Percentiles rank a stretch among this genome's conserved stretches.
phyloP scores from a whole-genome alignment of 306 rosid genomes.

The Cucumis cinereus region DNA sequence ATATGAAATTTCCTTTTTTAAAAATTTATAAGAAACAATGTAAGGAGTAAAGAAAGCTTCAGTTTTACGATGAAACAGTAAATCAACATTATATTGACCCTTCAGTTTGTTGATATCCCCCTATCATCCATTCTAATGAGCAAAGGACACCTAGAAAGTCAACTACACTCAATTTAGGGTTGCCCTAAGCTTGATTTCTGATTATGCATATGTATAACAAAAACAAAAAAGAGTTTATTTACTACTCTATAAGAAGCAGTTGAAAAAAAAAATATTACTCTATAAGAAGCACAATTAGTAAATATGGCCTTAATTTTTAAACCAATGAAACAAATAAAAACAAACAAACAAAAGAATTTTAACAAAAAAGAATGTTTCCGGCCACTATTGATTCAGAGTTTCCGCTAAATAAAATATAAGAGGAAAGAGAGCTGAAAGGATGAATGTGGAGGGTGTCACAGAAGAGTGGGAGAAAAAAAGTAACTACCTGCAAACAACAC shows the following conservation, averaged over 20 bases:
- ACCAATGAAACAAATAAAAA: neutral
- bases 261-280: no score
- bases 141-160: neutral
- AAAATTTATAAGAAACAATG: neutral
- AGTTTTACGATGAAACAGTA: neutral
- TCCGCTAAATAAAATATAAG: neutral
- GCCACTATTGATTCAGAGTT: neutral
- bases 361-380: neutral
- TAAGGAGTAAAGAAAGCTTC: neutral
- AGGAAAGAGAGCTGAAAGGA: neutral
- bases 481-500: constrained; percentile 89
- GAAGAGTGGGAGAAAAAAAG: neutral
- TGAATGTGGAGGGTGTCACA: neutral
- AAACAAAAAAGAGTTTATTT: no score
- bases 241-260: neutral
- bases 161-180: neutral
- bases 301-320: neutral
- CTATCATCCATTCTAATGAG: neutral
- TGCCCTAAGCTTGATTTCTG: no score
- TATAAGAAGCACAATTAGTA: neutral
- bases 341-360: neutral
- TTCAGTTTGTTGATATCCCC: neutral
- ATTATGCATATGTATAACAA: no score
- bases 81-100: neutral
- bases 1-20: neutral